phyloP scores from a whole-genome alignment of 345 rosid species.

The Citrus unshiu region DNA sequence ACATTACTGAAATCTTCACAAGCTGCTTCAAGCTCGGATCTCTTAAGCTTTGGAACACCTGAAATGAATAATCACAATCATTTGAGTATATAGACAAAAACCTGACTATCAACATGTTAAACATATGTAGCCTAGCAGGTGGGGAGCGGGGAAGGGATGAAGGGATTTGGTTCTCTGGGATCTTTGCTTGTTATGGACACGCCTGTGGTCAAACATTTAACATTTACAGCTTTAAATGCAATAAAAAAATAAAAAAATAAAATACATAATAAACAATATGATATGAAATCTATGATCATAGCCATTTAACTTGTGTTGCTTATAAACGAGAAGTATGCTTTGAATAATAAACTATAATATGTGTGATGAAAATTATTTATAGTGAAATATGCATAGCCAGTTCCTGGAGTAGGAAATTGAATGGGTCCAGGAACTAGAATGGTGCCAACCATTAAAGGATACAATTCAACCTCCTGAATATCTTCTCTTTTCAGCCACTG shows the following conservation, averaged over 20 bases:
- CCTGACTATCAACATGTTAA: not conserved
- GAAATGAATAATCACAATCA: slow-evolving; percentile 25
- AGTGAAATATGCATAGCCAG: not conserved
- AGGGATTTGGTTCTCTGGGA: not conserved
- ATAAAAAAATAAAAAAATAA: not conserved
- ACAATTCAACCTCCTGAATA: slow-evolving; percentile 9
- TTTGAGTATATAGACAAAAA: not conserved
- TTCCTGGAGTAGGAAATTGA: not conserved
- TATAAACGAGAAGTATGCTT: not conserved
- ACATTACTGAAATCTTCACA: slow-evolving; percentile 98
- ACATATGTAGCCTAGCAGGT: not conserved
- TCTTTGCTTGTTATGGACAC: not conserved
- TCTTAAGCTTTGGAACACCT: slow-evolving; percentile 85
- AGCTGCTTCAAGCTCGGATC: slow-evolving; percentile 82
- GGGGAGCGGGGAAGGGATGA: not conserved
- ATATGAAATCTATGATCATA: not conserved
- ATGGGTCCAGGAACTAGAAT: not conserved
- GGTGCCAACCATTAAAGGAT: slow-evolving; percentile 6
- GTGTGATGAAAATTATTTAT: not conserved
- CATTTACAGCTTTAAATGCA: not conserved
- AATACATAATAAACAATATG: not conserved
- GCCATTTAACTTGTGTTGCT: not conserved
- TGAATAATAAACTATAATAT: not conserved
- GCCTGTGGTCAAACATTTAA: not conserved
- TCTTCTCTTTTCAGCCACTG: slow-evolving; percentile 3